Base-by-base conservation (phyloP, 352 stramenopile genomes). In the Phytophthora sojae region DNA sequence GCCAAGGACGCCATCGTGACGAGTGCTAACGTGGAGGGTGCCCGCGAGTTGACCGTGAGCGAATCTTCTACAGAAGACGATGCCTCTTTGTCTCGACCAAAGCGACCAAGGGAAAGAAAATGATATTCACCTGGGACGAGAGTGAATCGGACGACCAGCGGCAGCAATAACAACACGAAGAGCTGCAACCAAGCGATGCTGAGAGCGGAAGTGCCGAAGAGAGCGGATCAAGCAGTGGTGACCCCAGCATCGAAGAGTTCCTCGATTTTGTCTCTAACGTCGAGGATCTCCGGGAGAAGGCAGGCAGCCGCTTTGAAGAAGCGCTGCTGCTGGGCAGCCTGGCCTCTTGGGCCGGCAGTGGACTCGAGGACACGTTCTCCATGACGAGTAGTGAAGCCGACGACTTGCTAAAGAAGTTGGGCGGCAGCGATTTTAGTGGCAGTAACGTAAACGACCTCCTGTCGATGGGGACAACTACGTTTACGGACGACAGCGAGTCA, bases 351-450 rank as follows among this genome's bases (percentile, higher is more conserved):
- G 26, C 2, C 47, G 59, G 47, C 47, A 64, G 58, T n/a, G 59
- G 17, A 12, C 11, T 65, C n/a, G 45, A 49, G 25, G 44, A 42
- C 42, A 5, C 54, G 39, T 54, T 63, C 19, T 25, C 57, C 42
- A 49, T 37, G 19, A 57, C 29, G 11, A 32, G 44, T 8, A 65
- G 58, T 17, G 44, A 32, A 37, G 14, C 57, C n/a, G 57, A 64
- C 37, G 55, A n/a, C 29, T 29, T 62, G 45, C n/a, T 52, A 2
- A 14, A 25, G 7, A 42, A 23, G 19, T 25, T 37, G 30, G 61
- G 26, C 21, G 42, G 57, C 42, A 69, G 54, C 17, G 32, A 42
- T 9, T 42, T 30, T 30, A 30, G 26, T 30, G 26, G 26, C 26
- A 30, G 26, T 30, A 6, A 6, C 26, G 26, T 30, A 6, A 8